Base-by-base conservation (phyloP, 352 stramenopile species). In the Hyaloperonospora brassicae region DNA sequence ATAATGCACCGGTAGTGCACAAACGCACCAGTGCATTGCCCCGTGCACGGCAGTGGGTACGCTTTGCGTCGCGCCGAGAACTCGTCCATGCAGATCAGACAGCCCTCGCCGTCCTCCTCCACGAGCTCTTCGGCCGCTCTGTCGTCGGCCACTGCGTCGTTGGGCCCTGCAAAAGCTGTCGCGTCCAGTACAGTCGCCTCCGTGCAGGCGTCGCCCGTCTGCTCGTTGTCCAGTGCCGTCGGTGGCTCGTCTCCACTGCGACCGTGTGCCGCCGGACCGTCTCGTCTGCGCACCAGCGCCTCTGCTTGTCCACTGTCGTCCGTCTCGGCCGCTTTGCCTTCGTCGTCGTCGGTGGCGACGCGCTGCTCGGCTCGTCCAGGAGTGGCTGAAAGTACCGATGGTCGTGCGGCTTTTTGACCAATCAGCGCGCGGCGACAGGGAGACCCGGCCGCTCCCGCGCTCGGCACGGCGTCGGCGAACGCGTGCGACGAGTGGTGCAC, bases 1-100 rank as follows among this genome's bases (percentile, higher is more conserved):
- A 92, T 94, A 45, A 94, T 94, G 50, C 84, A 94, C 5, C 84
- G 70, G 52, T 94, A 94, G 65, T 94, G 84, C 51, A 94, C 84
- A 36, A 58, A 87, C 5, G 82, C 84, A 25, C 84, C 84, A 0
- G 79, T 91, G 50, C 82, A 92, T 31, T 83, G 69, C 6, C 82
- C 80, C 2, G 79, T 81, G 36, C 84, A 94, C 1, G 84, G 84
- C 27, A 94, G 55, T n/a, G 84, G 84, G 39, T 94, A 94, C 21
- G 84, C 80, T 55, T 89, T 89, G 14, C 84, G 75, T 44, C 82
- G 64, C 14, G 76, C 79, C 38, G 81, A 89, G 73, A 94, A 94
- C 62, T 94, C 82, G 60, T 94, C 84, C 84, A 94, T 94, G 50
- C 84, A 94, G 48, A 94, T 94, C 5, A 94, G 53, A 59, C 84